Conservation (phyloP, 345 rosid genomes). For the Gossypium australe region DNA sequence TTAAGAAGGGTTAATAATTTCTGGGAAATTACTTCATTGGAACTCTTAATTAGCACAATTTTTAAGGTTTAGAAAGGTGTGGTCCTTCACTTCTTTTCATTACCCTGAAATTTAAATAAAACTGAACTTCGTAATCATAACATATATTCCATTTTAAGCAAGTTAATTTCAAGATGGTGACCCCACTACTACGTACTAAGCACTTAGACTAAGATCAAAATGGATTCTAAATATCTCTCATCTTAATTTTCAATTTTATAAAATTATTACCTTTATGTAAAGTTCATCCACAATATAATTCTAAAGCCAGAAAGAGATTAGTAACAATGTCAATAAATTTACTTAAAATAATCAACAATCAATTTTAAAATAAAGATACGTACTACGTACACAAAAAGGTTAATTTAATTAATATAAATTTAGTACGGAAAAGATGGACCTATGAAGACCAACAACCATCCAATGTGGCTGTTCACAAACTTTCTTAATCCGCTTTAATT, state of each 20-base stretch:
- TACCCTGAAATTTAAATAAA: too few species aligned
- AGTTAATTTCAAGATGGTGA: not conserved
- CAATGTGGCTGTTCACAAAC: conserved; percentile 13
- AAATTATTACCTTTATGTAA: not conserved
- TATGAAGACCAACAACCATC: conserved; percentile 8
- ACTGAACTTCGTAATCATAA: not conserved
- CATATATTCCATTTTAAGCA: not conserved
- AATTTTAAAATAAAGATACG: not conserved
- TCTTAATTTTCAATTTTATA: not conserved
- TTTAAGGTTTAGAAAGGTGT: not conserved
- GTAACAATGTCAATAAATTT: not conserved
- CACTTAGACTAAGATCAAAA: too few species aligned
- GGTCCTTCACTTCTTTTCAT: not conserved
- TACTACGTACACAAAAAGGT: not conserved
- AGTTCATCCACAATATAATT: not conserved
- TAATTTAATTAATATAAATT: not conserved
- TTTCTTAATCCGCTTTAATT: not conserved
- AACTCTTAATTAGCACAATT: not conserved
- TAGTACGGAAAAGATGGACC: not conserved
- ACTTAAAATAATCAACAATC: not conserved
- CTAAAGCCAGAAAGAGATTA: not conserved
- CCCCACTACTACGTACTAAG: too few species aligned
- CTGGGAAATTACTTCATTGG: not conserved
- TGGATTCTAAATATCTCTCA: not conserved
- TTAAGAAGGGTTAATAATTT: not conserved